These are phyloP conservation scores for Entomophthora muscae DNA, from an alignment of 371 early-diverging fungal genomes.

Conservation along the genomic window DNA sequence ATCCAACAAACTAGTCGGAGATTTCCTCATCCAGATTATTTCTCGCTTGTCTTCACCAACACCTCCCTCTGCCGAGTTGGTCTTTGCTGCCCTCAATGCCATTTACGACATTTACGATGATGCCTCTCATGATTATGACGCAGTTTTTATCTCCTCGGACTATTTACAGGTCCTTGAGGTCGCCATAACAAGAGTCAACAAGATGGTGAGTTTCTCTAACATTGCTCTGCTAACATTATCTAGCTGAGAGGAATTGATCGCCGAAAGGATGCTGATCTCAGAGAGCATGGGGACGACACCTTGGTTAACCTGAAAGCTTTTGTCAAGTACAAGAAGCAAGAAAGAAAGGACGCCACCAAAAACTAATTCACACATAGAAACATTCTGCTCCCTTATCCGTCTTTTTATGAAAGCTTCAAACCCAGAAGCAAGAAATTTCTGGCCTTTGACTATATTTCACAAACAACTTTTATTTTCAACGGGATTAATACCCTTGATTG, in stretches of 20 bases:
- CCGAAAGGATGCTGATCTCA: constrained; percentile 42
- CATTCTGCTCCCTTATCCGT: too few relatives aligned
- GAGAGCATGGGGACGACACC: constrained; percentile 67
- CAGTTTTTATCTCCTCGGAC: constrained; percentile 56
- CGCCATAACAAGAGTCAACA: constrained; percentile 23
- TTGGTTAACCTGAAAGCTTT: constrained; percentile 62
- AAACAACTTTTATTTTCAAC: too few relatives aligned
- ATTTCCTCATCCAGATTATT: constrained; percentile 29
- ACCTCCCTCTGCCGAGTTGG: constrained; percentile 22
- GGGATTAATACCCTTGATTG: too few relatives aligned
- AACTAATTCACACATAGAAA: not conserved
- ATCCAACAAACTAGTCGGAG: constrained; percentile 50
- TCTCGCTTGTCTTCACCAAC: constrained; percentile 15
- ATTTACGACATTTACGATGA: constrained; percentile 81
- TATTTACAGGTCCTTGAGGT: constrained; percentile 37
- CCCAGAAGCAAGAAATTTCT: too few relatives aligned
- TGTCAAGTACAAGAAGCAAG: constrained; percentile 62
- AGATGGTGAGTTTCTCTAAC: constrained; percentile 20
- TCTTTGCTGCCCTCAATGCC: constrained; percentile 60
- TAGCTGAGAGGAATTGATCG: constrained; percentile 49
- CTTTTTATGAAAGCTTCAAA: too few relatives aligned
- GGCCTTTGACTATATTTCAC: too few relatives aligned
- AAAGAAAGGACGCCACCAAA: constrained; percentile 16
- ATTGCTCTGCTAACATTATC: constrained; percentile 9
- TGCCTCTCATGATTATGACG: constrained; percentile 63